A percentile compares a stretch with the other conserved stretches of the same genome.
phyloP scores from a whole-genome alignment of 169 alveolate genomes.

The Babesia caballi region DNA sequence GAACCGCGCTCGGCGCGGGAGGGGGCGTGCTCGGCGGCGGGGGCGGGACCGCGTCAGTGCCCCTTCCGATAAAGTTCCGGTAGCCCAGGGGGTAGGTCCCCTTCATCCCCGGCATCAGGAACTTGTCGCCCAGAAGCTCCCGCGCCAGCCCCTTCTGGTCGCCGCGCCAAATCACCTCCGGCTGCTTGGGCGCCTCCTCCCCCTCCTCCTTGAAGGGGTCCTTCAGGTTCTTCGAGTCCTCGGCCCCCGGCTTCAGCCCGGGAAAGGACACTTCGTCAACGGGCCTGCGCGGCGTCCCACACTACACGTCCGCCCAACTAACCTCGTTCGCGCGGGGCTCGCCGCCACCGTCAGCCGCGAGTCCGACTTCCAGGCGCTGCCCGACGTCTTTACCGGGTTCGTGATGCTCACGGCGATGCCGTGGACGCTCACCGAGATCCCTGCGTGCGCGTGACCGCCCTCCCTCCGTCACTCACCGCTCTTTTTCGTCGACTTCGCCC shows the following conservation, averaged over 20 bases:
- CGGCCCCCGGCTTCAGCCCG: conserved; percentile 35
- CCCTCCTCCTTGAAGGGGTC: neutral
- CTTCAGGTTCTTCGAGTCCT: neutral
- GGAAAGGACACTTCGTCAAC: conserved; percentile 58
- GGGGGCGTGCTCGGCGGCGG: conserved; percentile 53
- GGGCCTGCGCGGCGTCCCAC: conserved; percentile 14
- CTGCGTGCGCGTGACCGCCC: neutral
- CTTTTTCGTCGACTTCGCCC: conserved; percentile 29
- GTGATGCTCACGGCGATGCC: conserved; percentile 60
- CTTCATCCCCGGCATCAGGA: conserved; percentile 66
- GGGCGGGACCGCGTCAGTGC: conserved; percentile 37
- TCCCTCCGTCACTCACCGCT: conserved; percentile 19
- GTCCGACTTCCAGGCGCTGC: conserved; percentile 69
- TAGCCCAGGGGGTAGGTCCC: conserved; percentile 63
- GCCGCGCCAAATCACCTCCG: neutral
- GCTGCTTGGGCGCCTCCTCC: neutral
- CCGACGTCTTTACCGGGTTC: conserved; percentile 38
- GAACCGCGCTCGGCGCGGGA: neutral
- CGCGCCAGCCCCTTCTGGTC: neutral
- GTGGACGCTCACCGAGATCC: conserved; percentile 59
- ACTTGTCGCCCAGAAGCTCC: conserved; percentile 54
- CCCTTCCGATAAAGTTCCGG: conserved; percentile 59
- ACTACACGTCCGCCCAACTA: too few species aligned
- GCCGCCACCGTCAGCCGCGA: neutral
- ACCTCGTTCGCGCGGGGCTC: too few species aligned